Percentiles rank a stretch among this genome's conserved stretches.
Conservation (phyloP, 805 yeast species). For the Kuraishia cidri region DNA sequence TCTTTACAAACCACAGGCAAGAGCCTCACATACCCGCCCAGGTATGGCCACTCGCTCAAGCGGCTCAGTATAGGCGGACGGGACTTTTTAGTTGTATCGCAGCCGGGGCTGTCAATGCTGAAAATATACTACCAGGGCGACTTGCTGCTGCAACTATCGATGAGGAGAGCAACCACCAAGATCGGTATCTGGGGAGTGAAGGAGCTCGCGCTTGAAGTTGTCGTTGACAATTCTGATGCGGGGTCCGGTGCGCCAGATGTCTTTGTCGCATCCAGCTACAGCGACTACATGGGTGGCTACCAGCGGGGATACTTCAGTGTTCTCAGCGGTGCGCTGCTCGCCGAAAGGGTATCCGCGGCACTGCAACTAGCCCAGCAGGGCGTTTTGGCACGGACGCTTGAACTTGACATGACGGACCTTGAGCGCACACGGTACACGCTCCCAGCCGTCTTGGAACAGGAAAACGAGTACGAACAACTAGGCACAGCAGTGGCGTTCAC, state of each 20-base stretch:
- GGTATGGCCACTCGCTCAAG: slow-evolving; percentile 34
- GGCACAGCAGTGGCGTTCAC: slow-evolving; percentile 25
- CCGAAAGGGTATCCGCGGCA: too few relatives aligned
- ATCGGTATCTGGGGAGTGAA: slow-evolving; percentile 34
- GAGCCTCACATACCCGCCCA: slow-evolving; percentile 14
- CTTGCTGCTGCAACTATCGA: slow-evolving; percentile 16
- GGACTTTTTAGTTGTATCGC: slow-evolving; percentile 32
- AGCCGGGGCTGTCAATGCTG: slow-evolving; percentile 42
- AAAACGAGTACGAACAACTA: slow-evolving; percentile 28
- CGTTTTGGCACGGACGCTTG: neutral
- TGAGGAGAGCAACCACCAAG: slow-evolving; percentile 12
- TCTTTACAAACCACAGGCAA: slow-evolving; percentile 2
- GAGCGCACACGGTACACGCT: slow-evolving; percentile 2
- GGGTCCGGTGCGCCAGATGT: slow-evolving; percentile 33
- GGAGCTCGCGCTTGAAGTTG: slow-evolving; percentile 26
- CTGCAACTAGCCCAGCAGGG: neutral
- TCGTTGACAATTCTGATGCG: slow-evolving; percentile 21
- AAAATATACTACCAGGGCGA: slow-evolving; percentile 22
- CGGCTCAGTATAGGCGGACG: slow-evolving; percentile 16
- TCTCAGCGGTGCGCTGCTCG: slow-evolving; percentile 16
- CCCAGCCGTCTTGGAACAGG: slow-evolving; percentile 2
- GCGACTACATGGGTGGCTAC: slow-evolving; percentile 8
- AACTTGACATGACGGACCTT: slow-evolving; percentile 4
- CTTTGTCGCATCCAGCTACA: slow-evolving; percentile 32
- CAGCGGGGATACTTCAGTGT: slow-evolving; percentile 27